phyloP scores from a whole-genome alignment of 257 asterid genomes.

The Plectranthus barbatus region DNA sequence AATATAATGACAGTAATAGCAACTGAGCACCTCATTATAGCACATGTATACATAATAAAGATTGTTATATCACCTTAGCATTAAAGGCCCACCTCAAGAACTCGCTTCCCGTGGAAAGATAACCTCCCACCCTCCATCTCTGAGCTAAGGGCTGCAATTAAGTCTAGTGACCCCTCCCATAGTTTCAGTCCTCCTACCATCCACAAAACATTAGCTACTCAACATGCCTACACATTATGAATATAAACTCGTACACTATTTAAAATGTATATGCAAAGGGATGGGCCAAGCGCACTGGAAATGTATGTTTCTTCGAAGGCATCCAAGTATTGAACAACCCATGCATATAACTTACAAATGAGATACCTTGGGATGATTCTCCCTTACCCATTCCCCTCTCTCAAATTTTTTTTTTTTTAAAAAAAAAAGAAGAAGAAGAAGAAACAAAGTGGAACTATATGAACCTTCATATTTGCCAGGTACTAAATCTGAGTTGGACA shows the following conservation, averaged over 20 bases:
- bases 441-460: not conserved
- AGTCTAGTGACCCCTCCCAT: constrained; percentile 94
- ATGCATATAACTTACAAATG: too few species aligned
- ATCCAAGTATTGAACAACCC: too few species aligned
- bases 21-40: not conserved
- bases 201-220: constrained; percentile 1
- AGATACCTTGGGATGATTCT: too few species aligned
- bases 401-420: too few species aligned
- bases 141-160: constrained; percentile 50
- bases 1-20: not conserved
- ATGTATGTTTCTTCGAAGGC: too few species aligned
- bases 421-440: too few species aligned
- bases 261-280: not conserved
- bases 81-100: constrained; percentile 80
- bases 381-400: too few species aligned
- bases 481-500: constrained; percentile 80
- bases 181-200: constrained; percentile 81
- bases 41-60: not conserved
- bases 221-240: not conserved
- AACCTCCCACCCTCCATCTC: constrained; percentile 50
- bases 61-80: constrained; percentile 40
- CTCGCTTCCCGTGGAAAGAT: constrained; percentile 56
- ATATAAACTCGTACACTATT: not conserved
- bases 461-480: constrained; percentile 97
- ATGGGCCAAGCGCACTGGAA: not conserved